phyloP scores from a whole-genome alignment of 1,284 basidiomycete species.

The Cryptococcus depauperatus region DNA sequence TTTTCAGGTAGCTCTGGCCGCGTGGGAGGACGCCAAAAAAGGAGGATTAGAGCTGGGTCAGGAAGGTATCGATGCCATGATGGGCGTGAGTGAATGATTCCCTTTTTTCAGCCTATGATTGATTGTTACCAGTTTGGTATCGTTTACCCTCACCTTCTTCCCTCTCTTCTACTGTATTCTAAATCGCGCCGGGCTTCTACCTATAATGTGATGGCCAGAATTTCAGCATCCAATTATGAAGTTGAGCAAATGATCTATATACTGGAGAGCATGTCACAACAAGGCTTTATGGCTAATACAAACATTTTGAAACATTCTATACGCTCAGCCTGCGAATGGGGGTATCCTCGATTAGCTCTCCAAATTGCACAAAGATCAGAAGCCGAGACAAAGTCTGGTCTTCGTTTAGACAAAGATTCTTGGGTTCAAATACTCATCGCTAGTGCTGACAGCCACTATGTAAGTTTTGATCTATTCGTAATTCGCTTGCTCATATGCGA shows the following conservation, averaged over 20 bases:
- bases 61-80: slow-evolving; percentile 23
- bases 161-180: slow-evolving; percentile 22
- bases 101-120: neutral
- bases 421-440: slow-evolving; percentile 34
- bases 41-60: slow-evolving; percentile 30
- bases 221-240: slow-evolving; percentile 10
- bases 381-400: slow-evolving; percentile 6
- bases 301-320: slow-evolving; percentile 16
- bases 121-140: slow-evolving; percentile 13
- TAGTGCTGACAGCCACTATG: slow-evolving; percentile 30
- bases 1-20: slow-evolving; percentile 29
- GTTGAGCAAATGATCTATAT: slow-evolving; percentile 28
- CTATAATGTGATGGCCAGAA: slow-evolving; percentile 19
- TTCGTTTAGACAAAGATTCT: slow-evolving; percentile 8
- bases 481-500: neutral
- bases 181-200: slow-evolving; percentile 8
- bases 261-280: slow-evolving; percentile 27
- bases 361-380: slow-evolving; percentile 24
- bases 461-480: neutral
- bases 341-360: slow-evolving; percentile 27
- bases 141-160: slow-evolving; percentile 26
- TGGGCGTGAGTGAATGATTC: slow-evolving; percentile 20
- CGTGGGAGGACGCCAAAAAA: slow-evolving; percentile 29
- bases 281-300: slow-evolving; percentile 13
- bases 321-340: slow-evolving; percentile 28